phyloP scores from a whole-genome alignment of 2,329 filamentous ascomycete species.

The Cladosporium sphaerospermum region DNA sequence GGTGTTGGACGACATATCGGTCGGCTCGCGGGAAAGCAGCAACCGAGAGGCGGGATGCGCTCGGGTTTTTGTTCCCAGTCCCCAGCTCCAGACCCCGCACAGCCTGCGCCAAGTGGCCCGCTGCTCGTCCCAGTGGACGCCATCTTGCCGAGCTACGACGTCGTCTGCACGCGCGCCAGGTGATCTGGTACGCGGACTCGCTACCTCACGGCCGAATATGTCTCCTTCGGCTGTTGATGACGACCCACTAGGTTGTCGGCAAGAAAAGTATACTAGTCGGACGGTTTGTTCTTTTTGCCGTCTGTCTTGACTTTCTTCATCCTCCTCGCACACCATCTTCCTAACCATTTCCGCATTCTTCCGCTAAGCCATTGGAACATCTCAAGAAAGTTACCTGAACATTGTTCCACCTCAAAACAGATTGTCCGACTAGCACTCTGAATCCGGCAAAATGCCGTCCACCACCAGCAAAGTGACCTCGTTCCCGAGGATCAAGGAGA shows the following conservation, averaged over 20 bases:
- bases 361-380: too few relatives aligned
- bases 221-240: background rate
- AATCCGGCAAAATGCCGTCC: background rate
- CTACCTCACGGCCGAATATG: slow-evolving; percentile 3
- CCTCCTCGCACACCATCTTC: background rate
- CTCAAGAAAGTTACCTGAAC: too few relatives aligned
- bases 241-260: background rate
- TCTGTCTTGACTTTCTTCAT: background rate
- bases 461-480: slow-evolving; percentile 38
- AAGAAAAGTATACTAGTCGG: slow-evolving; percentile 1
- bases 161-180: background rate
- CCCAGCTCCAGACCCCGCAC: background rate
- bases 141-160: background rate
- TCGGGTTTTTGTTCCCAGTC: slow-evolving; percentile 2
- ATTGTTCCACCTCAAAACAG: too few relatives aligned
- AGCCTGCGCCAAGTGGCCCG: background rate
- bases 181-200: background rate
- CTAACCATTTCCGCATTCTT: too few relatives aligned
- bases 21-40: slow-evolving; percentile 11
- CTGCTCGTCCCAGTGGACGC: background rate
- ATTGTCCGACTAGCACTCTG: too few relatives aligned
- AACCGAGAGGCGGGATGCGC: slow-evolving; percentile 5
- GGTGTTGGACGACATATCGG: slow-evolving; percentile 13
- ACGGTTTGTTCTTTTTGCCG: background rate
- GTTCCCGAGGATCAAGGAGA: slow-evolving; percentile 70